Evolutionary conservation across 805 yeast species (phyloP).

Genomic region (Myxozyma geophila): DNA sequence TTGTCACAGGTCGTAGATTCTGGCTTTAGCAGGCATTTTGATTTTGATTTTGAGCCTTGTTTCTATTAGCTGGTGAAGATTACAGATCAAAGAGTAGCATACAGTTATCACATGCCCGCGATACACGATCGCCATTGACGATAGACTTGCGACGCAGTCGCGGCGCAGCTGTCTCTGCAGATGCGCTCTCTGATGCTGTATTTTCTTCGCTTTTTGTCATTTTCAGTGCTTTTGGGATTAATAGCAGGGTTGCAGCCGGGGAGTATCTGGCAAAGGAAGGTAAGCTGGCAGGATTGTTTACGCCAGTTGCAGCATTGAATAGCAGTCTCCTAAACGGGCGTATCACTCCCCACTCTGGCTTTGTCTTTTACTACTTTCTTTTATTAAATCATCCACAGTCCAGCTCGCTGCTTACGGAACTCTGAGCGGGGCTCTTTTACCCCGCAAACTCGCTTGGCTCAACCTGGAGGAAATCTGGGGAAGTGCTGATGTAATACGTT

Average conservation of each 20-base stretch:
- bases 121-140: constrained; percentile 5
- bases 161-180: not conserved
- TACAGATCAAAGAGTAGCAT: not conserved
- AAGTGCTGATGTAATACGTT: not conserved
- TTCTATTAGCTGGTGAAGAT: not conserved
- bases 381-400: no score
- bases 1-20: constrained; percentile 7
- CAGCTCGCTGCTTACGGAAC: no score
- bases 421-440: not conserved
- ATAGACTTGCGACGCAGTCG: not conserved
- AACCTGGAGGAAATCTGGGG: not conserved
- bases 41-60: constrained; percentile 10
- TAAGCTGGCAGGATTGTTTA: no score
- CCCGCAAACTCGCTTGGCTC: not conserved
- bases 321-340: no score
- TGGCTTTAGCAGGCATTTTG: constrained; percentile 7
- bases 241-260: no score
- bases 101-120: constrained; percentile 10
- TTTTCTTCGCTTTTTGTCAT: not conserved
- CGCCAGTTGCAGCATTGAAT: no score
- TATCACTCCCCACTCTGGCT: no score
- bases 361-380: no score
- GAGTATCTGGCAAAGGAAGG: no score
- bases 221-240: no score
- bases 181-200: not conserved